phyloP scores from a whole-genome alignment of 2,329 filamentous ascomycete genomes.

The Emericellopsis atlantica region DNA sequence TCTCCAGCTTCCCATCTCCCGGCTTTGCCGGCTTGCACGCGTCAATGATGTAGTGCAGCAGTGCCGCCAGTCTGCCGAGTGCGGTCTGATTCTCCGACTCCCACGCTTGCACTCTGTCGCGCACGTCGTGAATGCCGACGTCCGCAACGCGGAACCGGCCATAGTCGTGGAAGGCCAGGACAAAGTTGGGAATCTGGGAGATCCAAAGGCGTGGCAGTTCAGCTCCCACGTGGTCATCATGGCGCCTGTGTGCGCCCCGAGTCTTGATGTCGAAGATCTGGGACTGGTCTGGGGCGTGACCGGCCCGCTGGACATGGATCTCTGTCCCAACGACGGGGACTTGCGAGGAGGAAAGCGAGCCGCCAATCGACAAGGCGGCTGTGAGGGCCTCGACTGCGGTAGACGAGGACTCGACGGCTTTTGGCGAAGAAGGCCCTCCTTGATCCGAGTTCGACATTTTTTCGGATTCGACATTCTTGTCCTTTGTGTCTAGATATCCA shows the following conservation, averaged over 20 bases:
- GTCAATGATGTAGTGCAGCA: too few relatives aligned
- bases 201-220: constrained; percentile 24
- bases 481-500: constrained; percentile 29
- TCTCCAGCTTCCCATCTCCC: too few relatives aligned
- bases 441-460: not conserved
- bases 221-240: constrained; percentile 9
- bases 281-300: constrained; percentile 12
- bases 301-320: constrained; percentile 4
- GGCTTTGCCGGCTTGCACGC: too few relatives aligned
- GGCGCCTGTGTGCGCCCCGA: constrained; percentile 10
- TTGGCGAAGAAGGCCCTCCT: not conserved
- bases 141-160: constrained; percentile 16
- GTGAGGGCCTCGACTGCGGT: not conserved
- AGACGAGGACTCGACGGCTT: too few relatives aligned
- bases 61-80: not conserved
- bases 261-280: constrained; percentile 26
- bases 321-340: not conserved
- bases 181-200: constrained; percentile 17
- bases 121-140: constrained; percentile 14
- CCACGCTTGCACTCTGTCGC: constrained; percentile 13
- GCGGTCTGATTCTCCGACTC: constrained; percentile 10
- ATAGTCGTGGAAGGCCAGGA: constrained; percentile 19
- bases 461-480: not conserved
- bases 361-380: not conserved
- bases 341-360: not conserved